Evolutionary conservation across 257 asterid species (phyloP).

Genomic region (Lantana camara): DNA sequence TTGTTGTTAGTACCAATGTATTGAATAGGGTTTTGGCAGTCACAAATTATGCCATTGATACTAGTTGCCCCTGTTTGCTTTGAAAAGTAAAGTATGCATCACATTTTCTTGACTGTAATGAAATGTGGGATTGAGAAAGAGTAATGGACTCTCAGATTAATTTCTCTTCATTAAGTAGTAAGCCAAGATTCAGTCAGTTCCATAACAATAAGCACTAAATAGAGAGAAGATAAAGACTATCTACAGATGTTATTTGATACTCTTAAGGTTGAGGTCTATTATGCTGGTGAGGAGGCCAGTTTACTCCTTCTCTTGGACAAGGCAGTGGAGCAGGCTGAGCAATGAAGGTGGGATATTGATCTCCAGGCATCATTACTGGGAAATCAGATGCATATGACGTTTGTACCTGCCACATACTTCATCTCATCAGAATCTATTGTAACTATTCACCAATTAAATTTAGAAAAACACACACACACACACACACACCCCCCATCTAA

Average conservation of each 20-base stretch:
- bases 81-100: too few relatives aligned
- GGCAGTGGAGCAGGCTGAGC: conserved; percentile 86
- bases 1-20: background rate
- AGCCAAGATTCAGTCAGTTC: conserved; percentile 3
- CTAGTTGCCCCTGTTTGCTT: too few relatives aligned
- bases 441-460: background rate
- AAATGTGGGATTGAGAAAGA: background rate
- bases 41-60: background rate
- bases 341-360: conserved; percentile 74
- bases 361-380: conserved; percentile 91
- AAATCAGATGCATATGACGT: conserved; percentile 51
- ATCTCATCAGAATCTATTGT: background rate
- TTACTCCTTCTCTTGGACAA: conserved; percentile 66
- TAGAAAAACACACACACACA: background rate
- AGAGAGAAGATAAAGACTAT: background rate
- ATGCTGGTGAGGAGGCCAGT: conserved; percentile 61
- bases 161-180: conserved; percentile 8
- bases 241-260: conserved; percentile 15
- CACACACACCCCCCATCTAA: too few relatives aligned
- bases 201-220: background rate
- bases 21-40: background rate
- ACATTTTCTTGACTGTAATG: too few relatives aligned
- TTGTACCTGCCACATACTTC: conserved; percentile 43
- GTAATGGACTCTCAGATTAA: background rate
- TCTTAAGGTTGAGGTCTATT: conserved; percentile 28